A percentile compares a stretch with the other conserved stretches of the same genome.
phyloP scores from a whole-genome alignment of 345 rosid species.

The Populus deltoides region DNA sequence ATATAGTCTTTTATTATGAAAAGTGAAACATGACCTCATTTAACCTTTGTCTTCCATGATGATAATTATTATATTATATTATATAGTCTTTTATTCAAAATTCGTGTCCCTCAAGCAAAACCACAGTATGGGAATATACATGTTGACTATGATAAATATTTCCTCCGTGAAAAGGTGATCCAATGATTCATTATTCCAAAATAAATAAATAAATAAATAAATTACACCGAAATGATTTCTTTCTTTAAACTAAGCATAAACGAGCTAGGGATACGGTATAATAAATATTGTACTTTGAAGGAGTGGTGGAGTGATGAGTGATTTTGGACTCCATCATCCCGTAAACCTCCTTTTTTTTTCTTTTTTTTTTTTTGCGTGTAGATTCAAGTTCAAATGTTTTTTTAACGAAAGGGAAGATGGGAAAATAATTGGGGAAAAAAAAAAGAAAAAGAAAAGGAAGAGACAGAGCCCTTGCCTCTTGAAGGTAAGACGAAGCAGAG shows the following conservation, averaged over 20 bases:
- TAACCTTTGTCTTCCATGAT: not conserved
- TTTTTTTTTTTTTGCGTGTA: not conserved
- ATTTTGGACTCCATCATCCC: not conserved
- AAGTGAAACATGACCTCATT: constrained; percentile 9
- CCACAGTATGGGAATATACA: not conserved
- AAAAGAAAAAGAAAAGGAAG: not conserved
- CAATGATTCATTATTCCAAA: not conserved
- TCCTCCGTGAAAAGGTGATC: not conserved
- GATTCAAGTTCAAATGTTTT: not conserved
- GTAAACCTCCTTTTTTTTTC: not conserved
- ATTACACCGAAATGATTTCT: constrained; percentile 1
- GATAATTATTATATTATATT: constrained; percentile 1
- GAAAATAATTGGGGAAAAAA: not conserved
- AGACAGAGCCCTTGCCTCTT: no score
- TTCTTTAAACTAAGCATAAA: not conserved
- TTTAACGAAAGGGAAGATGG: no score
- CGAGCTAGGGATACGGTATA: not conserved
- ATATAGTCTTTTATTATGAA: not conserved
- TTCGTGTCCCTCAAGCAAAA: constrained; percentile 10
- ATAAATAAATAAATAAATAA: no score
- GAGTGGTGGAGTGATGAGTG: constrained; percentile 2
- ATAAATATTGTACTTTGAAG: not conserved
- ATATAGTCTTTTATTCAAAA: no score
- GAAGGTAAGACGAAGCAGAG: not conserved
- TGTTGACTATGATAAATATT: not conserved